Conservation (phyloP, 1,284 basidiomycete genomes). For the Ceratorhiza oryzae-sativae region DNA sequence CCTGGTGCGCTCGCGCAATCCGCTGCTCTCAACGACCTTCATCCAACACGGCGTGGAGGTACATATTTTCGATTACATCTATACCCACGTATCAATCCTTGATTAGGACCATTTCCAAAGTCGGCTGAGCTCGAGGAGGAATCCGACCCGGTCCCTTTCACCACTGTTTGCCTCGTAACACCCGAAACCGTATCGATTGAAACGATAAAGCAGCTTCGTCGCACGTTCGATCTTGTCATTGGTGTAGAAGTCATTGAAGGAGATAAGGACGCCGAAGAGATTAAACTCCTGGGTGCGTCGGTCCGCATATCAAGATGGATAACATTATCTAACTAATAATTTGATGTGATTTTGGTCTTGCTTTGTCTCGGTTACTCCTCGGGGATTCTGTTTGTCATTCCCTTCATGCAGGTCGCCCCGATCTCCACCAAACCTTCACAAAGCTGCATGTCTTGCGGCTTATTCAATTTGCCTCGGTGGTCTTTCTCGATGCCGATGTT, state of each 20-base stretch:
- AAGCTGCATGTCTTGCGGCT: conserved; percentile 96
- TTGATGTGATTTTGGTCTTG: neutral
- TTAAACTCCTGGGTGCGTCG: conserved; percentile 82
- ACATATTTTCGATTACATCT: neutral
- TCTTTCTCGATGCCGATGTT: conserved; percentile 96
- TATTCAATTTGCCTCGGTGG: conserved; percentile 82
- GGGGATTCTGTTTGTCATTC: conserved; percentile 1
- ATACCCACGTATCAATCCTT: neutral
- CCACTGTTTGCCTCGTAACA: conserved; percentile 92
- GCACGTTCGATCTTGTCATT: conserved; percentile 83
- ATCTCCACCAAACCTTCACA: conserved; percentile 90
- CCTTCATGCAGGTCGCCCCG: conserved; percentile 76
- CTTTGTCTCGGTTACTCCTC: conserved; percentile 3
- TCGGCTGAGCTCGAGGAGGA: conserved; percentile 18
- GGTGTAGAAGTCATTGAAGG: conserved; percentile 88
- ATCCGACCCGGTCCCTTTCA: conserved; percentile 63
- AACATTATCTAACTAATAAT: neutral
- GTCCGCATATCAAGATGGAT: neutral
- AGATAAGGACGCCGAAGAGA: conserved; percentile 63
- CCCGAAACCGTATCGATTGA: conserved; percentile 91
- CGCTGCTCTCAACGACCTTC: conserved; percentile 82
- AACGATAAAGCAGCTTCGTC: conserved; percentile 80
- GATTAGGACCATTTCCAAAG: conserved; percentile 17
- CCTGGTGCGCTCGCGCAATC: conserved; percentile 89
- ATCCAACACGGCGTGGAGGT: conserved; percentile 58